Evolutionary conservation across 148 eudicot genomes (phyloP), one percentile per base, ranked within the genome.

Genomic region (Pharnaceum exiguum): DNA sequence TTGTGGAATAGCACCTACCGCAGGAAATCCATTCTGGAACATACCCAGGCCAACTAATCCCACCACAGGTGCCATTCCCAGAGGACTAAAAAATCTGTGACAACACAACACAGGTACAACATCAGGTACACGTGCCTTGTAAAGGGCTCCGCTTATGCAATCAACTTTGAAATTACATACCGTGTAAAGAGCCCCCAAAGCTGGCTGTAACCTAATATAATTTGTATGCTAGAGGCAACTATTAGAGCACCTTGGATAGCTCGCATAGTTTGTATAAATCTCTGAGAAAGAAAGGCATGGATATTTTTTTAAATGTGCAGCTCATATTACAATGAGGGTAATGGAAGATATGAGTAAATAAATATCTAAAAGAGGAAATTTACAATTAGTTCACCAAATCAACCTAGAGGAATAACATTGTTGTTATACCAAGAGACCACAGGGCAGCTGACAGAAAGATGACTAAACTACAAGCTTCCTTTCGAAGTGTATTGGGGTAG

Each of bases 61-160:
- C 50, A 94, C 99, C 53, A 89, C 99, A 57, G 99, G 99, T 32
- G 95, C 87, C 99, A 94, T 94, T 44, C 99, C 99, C 68, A 94
- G 96, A 65, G 99, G 99, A 72, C 96, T 94, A 67, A 94, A 94
- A 65, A 93, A 89, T 63, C 96, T 93, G 88, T 21, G 65, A 66
- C 12, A 32, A 54, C n/a, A 38, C 13, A 52, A 38, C n/a, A 45
- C 28, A 48, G 23, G 55, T 44, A 29, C 49, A 19, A 25, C 31
- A 46, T 21, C 59, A 44, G 18, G 37, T 29, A 13, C 44, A 46
- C 39, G 60, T 8, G 5, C 55, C 19, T 33, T 39, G 50, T 28
- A 21, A 33, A 9, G 1, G n/a, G 10, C 25, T 32, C 27, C 13
- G 19, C 35, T 7, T 46, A 35, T 46, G 43, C 46, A 31, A 7